Evolutionary conservation across 78 protist species (phyloP).

Genomic region (Dictyostelium intermedium): DNA sequence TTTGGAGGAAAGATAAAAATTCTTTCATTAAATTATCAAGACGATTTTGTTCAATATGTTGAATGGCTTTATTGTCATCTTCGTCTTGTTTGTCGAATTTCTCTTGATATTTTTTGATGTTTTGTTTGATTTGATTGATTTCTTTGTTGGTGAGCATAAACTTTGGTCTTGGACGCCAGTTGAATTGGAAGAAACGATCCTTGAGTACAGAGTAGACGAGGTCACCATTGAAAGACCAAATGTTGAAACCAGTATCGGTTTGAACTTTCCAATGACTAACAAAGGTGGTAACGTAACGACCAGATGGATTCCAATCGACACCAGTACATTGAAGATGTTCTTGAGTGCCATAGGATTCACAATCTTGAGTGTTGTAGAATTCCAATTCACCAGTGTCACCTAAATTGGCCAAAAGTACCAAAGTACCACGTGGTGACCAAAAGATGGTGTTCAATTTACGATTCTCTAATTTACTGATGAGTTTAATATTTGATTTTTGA

Average conservation of each 20-base stretch:
- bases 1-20: constrained; percentile 29
- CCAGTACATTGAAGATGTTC: constrained; percentile 91
- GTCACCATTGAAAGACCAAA: constrained; percentile 86
- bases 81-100: constrained; percentile 34
- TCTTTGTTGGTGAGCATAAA: constrained; percentile 85
- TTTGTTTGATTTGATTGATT: constrained; percentile 39
- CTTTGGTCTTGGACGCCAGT: constrained; percentile 95
- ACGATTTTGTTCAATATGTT: constrained; percentile 12
- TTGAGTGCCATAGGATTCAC: constrained; percentile 70
- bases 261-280: constrained; percentile 80
- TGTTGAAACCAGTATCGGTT: constrained; percentile 92
- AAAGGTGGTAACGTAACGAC: constrained; percentile 90
- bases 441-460: constrained; percentile 35
- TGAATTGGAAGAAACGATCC: constrained; percentile 91
- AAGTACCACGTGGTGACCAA: constrained; percentile 79
- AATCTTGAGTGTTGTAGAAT: constrained; percentile 85
- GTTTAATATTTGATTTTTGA: constrained; percentile 44
- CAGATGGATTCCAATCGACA: constrained; percentile 97
- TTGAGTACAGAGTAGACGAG: constrained; percentile 37
- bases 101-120: constrained; percentile 19
- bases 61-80: neutral
- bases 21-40: constrained; percentile 34
- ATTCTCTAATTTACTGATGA: constrained; percentile 51
- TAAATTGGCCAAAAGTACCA: constrained; percentile 41
- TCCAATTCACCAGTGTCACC: constrained; percentile 81